These are phyloP conservation scores for Candida suzukii DNA, from an alignment of 805 yeast species.

Conservation along the genomic window DNA sequence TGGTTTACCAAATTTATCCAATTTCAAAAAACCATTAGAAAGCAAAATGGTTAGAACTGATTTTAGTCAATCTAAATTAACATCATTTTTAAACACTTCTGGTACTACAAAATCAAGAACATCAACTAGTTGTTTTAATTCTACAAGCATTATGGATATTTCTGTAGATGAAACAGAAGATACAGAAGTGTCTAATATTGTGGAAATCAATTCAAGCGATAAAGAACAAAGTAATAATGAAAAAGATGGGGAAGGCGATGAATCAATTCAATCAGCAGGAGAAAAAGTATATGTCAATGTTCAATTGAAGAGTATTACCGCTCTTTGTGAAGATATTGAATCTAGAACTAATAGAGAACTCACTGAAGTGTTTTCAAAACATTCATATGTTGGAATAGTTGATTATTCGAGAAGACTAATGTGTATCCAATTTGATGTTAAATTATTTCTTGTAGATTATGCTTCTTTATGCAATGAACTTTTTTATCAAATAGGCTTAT, in stretches of 20 bases:
- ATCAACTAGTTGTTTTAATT: background rate
- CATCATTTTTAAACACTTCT: slow-evolving; percentile 21
- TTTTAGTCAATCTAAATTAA: slow-evolving; percentile 50
- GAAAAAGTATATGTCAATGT: slow-evolving; percentile 31
- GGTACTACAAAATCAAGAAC: background rate
- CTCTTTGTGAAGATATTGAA: slow-evolving; percentile 47
- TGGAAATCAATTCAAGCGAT: background rate
- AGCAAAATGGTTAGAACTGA: slow-evolving; percentile 69
- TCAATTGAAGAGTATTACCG: slow-evolving; percentile 50
- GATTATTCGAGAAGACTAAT: slow-evolving; percentile 64
- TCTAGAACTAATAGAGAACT: slow-evolving; percentile 39
- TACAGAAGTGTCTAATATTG: background rate
- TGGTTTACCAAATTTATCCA: background rate
- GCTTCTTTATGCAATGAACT: slow-evolving; percentile 59
- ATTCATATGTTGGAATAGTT: slow-evolving; percentile 75
- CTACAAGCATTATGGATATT: no score
- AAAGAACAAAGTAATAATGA: background rate
- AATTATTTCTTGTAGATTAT: slow-evolving; percentile 74
- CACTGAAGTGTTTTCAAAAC: slow-evolving; percentile 61
- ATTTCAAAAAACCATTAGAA: slow-evolving; percentile 40
- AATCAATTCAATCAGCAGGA: background rate
- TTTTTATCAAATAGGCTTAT: slow-evolving; percentile 73
- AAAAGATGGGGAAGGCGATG: background rate
- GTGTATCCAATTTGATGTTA: slow-evolving; percentile 80
- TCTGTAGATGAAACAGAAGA: background rate